phyloP scores from a whole-genome alignment of 2,329 filamentous ascomycete species.

The Calonectria pauciramosa region DNA sequence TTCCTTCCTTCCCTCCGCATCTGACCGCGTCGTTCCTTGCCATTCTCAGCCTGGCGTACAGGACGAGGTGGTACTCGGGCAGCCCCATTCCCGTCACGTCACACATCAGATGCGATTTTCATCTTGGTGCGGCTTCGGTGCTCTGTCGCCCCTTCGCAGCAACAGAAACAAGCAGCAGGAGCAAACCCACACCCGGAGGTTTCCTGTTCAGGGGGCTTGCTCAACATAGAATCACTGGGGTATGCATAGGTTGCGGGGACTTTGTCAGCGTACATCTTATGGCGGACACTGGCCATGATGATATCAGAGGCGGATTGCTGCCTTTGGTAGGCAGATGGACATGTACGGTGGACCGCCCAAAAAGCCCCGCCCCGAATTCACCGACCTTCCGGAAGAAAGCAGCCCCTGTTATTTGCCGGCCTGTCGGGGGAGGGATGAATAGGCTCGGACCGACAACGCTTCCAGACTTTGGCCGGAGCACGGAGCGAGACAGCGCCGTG shows the following conservation, averaged over 20 bases:
- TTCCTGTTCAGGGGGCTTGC: neutral
- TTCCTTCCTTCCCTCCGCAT: constrained; percentile 22
- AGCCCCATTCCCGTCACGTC: neutral
- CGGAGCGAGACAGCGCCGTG: constrained; percentile 24
- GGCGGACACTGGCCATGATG: neutral
- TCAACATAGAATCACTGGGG: neutral
- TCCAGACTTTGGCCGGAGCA: constrained; percentile 8
- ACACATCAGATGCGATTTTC: neutral
- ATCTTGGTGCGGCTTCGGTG: neutral
- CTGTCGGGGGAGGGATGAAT: neutral
- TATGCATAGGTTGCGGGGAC: neutral
- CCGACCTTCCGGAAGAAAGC: constrained; percentile 6
- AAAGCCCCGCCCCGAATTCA: neutral
- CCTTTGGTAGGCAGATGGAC: constrained; percentile 1
- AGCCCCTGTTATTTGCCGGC: constrained; percentile 8
- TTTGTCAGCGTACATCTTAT: constrained; percentile 6
- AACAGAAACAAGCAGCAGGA: neutral
- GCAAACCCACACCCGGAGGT: neutral
- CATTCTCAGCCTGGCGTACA: constrained; percentile 23
- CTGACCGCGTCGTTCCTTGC: constrained; percentile 35
- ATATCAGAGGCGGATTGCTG: constrained; percentile 6
- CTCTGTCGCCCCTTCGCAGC: neutral
- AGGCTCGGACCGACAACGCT: constrained; percentile 8
- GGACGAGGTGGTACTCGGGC: constrained; percentile 5
- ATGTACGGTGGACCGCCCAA: neutral